A percentile compares a stretch with the other conserved stretches of the same genome.
Conservation (phyloP, 2,329 filamentous ascomycete genomes). For the Scedosporium boydii region DNA sequence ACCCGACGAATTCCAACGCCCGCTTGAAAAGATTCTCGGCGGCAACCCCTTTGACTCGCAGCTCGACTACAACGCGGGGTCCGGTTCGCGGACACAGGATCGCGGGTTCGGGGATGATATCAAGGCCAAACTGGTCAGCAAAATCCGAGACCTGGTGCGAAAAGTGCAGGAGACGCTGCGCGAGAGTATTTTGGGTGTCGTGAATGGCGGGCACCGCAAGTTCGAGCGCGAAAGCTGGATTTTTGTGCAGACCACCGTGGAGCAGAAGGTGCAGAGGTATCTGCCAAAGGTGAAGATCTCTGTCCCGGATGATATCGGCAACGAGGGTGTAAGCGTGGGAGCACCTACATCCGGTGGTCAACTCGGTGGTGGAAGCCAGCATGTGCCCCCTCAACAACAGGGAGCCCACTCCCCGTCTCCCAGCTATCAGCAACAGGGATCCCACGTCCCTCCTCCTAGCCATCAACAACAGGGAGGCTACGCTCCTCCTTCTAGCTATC, state of each 20-base stretch:
- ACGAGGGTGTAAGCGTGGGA: constrained; percentile 34
- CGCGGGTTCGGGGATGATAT: constrained; percentile 33
- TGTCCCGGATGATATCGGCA: constrained; percentile 36
- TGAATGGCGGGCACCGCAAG: constrained; percentile 36
- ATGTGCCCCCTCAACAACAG: constrained; percentile 9
- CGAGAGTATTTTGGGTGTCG: constrained; percentile 31
- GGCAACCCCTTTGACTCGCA: constrained; percentile 35
- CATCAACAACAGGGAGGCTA: constrained; percentile 16
- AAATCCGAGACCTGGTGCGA: constrained; percentile 31
- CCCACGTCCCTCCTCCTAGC: constrained; percentile 8
- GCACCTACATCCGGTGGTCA: constrained; percentile 21
- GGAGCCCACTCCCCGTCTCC: constrained; percentile 8
- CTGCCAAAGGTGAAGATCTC: constrained; percentile 34
- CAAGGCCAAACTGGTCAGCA: constrained; percentile 31
- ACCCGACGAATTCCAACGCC: constrained; percentile 30
- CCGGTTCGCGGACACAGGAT: constrained; percentile 14
- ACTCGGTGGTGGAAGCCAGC: constrained; percentile 21
- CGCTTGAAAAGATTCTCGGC: constrained; percentile 35
- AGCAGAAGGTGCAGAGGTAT: constrained; percentile 35
- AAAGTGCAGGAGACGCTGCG: constrained; percentile 36
- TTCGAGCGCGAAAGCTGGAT: constrained; percentile 36
- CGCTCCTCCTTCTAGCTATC: constrained; percentile 10
- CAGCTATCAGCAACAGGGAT: not conserved
- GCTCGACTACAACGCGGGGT: constrained; percentile 25
- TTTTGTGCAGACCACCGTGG: constrained; percentile 34